Conservation (phyloP, 192 early-diverging fungal species). For the Umbelopsis sp. region DNA sequence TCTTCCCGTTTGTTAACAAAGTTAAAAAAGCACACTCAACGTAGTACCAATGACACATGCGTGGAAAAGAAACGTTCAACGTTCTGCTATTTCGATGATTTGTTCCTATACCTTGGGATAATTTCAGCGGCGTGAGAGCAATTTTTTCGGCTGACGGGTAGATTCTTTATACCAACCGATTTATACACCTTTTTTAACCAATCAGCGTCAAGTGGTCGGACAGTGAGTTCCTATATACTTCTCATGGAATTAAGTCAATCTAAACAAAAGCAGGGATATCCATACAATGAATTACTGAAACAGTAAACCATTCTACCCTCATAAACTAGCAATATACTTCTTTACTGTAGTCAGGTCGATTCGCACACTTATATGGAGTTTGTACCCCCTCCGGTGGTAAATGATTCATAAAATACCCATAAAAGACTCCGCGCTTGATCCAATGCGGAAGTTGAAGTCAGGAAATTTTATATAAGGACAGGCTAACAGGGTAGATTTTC, state of each 20-base stretch:
- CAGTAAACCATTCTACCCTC: too few relatives aligned
- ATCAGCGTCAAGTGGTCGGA: conserved; percentile 1
- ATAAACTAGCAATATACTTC: too few relatives aligned
- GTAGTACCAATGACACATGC: too few relatives aligned
- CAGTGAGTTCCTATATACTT: conserved; percentile 12
- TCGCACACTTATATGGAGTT: too few relatives aligned
- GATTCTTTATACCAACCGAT: not conserved
- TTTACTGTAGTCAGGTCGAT: too few relatives aligned
- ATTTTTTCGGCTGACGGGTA: conserved; percentile 1
- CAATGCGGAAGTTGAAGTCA: conserved; percentile 14
- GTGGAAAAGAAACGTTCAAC: not conserved
- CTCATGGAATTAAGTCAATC: not conserved
- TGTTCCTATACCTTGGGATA: not conserved
- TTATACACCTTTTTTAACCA: not conserved
- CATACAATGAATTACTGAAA: too few relatives aligned
- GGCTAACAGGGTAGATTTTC: not conserved
- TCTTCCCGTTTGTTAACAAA: too few relatives aligned
- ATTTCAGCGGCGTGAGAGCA: conserved; percentile 6
- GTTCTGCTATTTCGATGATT: not conserved
- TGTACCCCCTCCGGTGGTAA: too few relatives aligned
- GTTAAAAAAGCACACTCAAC: too few relatives aligned
- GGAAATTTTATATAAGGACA: conserved; percentile 11
- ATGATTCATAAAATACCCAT: not conserved
- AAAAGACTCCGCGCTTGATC: not conserved
- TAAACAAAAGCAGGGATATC: not conserved